These are phyloP conservation scores for Ustilago hordei DNA, from an alignment of 1,284 basidiomycete species.

Conservation along the genomic window DNA sequence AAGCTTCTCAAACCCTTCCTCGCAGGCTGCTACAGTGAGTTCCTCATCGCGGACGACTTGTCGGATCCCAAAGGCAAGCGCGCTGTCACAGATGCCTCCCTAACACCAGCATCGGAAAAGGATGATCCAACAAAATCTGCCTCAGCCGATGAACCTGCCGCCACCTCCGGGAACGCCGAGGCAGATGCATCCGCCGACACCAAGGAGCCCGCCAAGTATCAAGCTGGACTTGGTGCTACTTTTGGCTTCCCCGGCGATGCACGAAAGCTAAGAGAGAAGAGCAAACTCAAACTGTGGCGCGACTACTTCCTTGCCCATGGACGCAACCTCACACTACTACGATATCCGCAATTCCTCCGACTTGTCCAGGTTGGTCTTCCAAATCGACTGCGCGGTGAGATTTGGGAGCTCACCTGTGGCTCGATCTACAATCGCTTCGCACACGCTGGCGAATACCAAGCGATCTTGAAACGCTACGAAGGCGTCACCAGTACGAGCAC, in stretches of 20 bases:
- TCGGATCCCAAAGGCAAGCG: constrained; percentile 71
- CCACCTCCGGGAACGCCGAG: constrained; percentile 20
- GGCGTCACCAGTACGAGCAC: constrained; percentile 88
- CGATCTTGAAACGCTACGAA: constrained; percentile 81
- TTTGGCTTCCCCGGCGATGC: constrained; percentile 70
- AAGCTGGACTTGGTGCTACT: constrained; percentile 63
- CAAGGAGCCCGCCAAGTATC: constrained; percentile 41
- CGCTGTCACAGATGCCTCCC: constrained; percentile 21
- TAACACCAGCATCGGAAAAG: constrained; percentile 27
- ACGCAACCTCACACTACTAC: constrained; percentile 88
- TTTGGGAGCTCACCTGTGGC: constrained; percentile 98
- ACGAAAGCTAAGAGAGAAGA: constrained; percentile 80
- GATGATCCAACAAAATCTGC: constrained; percentile 13
- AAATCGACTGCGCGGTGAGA: constrained; percentile 92
- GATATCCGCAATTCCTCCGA: constrained; percentile 95
- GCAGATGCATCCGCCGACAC: constrained; percentile 13
- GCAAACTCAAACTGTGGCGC: constrained; percentile 96
- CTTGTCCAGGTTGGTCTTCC: constrained; percentile 97
- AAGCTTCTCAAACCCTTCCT: constrained; percentile 91
- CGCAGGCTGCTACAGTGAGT: constrained; percentile 93
- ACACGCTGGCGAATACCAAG: constrained; percentile 86
- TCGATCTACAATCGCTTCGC: constrained; percentile 88
- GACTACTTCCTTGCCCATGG: constrained; percentile 82
- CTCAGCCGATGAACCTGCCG: constrained; percentile 12
- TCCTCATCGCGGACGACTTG: constrained; percentile 74